A percentile compares a stretch with the other conserved stretches of the same genome.
phyloP scores from a whole-genome alignment of 1,284 basidiomycete genomes.

The Malassezia globosa region DNA sequence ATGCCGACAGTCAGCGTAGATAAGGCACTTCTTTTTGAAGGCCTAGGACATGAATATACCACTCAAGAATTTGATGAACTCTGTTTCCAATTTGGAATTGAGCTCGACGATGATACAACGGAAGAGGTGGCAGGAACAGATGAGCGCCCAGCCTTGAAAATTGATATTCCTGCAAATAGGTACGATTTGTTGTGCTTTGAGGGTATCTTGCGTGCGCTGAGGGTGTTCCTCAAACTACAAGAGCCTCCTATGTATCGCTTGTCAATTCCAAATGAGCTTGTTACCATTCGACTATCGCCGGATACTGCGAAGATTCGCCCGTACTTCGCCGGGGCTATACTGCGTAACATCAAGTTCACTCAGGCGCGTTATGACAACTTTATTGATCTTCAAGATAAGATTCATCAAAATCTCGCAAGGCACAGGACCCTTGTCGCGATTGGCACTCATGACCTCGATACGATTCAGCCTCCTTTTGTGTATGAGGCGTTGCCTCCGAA shows the following conservation, averaged over 20 bases:
- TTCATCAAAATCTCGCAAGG: slow-evolving; percentile 90
- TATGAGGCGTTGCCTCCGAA: slow-evolving; percentile 82
- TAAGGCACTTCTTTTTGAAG: slow-evolving; percentile 82
- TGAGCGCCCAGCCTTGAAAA: slow-evolving; percentile 90
- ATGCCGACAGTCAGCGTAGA: slow-evolving; percentile 95
- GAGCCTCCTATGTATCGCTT: slow-evolving; percentile 52
- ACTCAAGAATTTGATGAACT: slow-evolving; percentile 79
- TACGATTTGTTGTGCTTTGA: slow-evolving; percentile 97
- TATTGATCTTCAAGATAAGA: slow-evolving; percentile 91
- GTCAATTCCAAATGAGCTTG: slow-evolving; percentile 24
- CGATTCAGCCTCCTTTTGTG: slow-evolving; percentile 69
- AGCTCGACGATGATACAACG: slow-evolving; percentile 96
- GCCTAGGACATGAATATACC: slow-evolving; percentile 69
- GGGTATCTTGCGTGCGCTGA: slow-evolving; percentile 78
- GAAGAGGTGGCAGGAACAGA: slow-evolving; percentile 63
- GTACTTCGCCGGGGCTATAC: slow-evolving; percentile 76
- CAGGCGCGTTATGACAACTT: slow-evolving; percentile 84
- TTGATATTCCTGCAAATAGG: slow-evolving; percentile 91
- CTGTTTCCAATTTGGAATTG: slow-evolving; percentile 93
- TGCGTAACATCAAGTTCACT: slow-evolving; percentile 79
- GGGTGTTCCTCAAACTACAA: slow-evolving; percentile 68
- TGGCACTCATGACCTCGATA: slow-evolving; percentile 93
- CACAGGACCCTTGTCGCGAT: slow-evolving; percentile 85
- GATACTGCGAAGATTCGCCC: slow-evolving; percentile 60
- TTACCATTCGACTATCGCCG: slow-evolving; percentile 25